phyloP scores from a whole-genome alignment of 2,329 filamentous ascomycete species.

The Orbilia ellipsospora region DNA sequence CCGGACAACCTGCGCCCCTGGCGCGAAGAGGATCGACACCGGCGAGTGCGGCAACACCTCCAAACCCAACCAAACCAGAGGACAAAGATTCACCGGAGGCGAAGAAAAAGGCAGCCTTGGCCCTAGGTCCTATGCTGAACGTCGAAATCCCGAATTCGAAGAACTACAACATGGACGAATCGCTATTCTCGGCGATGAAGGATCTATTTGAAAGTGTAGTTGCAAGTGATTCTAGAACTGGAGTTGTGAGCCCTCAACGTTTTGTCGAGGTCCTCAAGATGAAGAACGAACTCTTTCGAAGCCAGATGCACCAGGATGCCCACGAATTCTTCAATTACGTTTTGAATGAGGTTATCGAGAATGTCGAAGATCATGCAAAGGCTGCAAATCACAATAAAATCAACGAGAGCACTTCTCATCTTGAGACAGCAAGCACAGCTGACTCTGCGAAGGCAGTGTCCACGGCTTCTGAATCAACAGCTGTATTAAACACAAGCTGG shows the following conservation, averaged over 20 bases:
- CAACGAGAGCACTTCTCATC: constrained; percentile 62
- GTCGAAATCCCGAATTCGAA: constrained; percentile 82
- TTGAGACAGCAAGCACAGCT: constrained; percentile 60
- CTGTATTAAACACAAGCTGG: constrained; percentile 78
- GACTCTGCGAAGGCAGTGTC: constrained; percentile 58
- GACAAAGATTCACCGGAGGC: constrained; percentile 97
- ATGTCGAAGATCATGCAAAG: constrained; percentile 87
- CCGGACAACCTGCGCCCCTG: constrained; percentile 28
- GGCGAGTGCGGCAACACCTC: constrained; percentile 69
- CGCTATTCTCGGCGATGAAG: constrained; percentile 91
- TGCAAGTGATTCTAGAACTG: constrained; percentile 81
- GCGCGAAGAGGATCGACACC: constrained; percentile 55
- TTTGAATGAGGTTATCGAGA: constrained; percentile 94
- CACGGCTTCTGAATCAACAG: constrained; percentile 63
- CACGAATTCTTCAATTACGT: constrained; percentile 96
- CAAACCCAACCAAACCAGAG: constrained; percentile 76
- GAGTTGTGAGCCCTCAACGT: constrained; percentile 89
- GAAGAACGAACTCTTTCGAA: constrained; percentile 97
- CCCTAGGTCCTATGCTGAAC: constrained; percentile 86
- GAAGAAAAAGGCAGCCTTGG: constrained; percentile 95
- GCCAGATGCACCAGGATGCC: constrained; percentile 97
- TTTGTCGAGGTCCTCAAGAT: constrained; percentile 93
- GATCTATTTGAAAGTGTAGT: constrained; percentile 95
- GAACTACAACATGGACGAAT: constrained; percentile 92
- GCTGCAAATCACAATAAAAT: constrained; percentile 68